These are phyloP conservation scores for Leccinum obscurum DNA, from an alignment of 768 basidiomycete species.

Conservation along the genomic window DNA sequence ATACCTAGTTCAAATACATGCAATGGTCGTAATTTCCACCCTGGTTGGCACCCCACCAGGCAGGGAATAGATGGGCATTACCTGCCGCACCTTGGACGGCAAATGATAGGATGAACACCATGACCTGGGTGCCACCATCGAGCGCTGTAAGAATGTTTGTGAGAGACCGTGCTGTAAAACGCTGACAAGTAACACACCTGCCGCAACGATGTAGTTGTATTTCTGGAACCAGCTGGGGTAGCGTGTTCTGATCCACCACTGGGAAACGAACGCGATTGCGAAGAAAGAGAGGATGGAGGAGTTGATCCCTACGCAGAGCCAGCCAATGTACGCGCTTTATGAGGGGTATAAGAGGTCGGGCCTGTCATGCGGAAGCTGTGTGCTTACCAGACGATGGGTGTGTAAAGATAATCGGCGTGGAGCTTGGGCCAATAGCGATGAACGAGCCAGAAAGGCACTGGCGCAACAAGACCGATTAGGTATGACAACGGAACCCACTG, in stretches of 20 bases:
- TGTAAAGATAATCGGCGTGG: conserved; percentile 29
- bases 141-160: conserved; percentile 25
- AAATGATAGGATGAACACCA: conserved; percentile 55
- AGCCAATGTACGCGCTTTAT: conserved; percentile 20
- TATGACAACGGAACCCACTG: conserved; percentile 43
- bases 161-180: no score
- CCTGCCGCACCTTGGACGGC: conserved; percentile 54
- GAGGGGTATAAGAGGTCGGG: conserved; percentile 1
- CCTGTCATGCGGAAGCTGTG: conserved; percentile 1
- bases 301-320: conserved; percentile 30
- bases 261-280: conserved; percentile 33
- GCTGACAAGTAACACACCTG: conserved; percentile 33
- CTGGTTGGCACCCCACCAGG: conserved; percentile 63
- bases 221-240: conserved; percentile 38
- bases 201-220: conserved; percentile 40
- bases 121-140: conserved; percentile 47
- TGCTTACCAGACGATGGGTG: conserved; percentile 30
- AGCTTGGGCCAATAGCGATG: conserved; percentile 38
- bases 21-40: conserved; percentile 40
- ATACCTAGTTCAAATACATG: conserved; percentile 13
- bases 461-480: conserved; percentile 34
- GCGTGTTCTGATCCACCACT: conserved; percentile 41
- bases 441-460: conserved; percentile 43
- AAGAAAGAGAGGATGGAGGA: conserved; percentile 23
- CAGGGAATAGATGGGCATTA: conserved; percentile 47